These are phyloP conservation scores for Diaporthe longicolla DNA, from an alignment of 2,329 filamentous ascomycete species.

Conservation along the genomic window DNA sequence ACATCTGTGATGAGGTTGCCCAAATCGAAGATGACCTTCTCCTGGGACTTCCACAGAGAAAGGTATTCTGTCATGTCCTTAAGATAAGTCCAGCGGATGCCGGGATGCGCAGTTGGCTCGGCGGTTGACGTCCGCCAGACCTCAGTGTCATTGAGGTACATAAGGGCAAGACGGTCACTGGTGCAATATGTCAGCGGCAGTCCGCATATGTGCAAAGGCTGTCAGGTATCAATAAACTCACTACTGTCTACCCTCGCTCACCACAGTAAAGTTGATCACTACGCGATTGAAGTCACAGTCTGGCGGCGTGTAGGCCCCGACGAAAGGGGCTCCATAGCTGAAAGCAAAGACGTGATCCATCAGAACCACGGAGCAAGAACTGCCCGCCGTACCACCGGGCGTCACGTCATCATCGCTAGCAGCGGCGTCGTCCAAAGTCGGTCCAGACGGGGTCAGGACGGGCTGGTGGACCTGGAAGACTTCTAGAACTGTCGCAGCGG, in stretches of 20 bases:
- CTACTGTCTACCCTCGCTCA: conserved; percentile 79
- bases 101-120: conserved; percentile 75
- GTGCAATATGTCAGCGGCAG: background rate
- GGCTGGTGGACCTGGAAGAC: conserved; percentile 80
- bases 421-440: conserved; percentile 52
- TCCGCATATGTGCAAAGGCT: background rate
- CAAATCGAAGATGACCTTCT: conserved; percentile 85
- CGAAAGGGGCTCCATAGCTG: conserved; percentile 81
- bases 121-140: conserved; percentile 89
- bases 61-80: conserved; percentile 85
- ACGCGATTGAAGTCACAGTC: conserved; percentile 80
- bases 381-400: conserved; percentile 37
- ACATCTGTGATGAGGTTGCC: conserved; percentile 78
- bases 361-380: conserved; percentile 67
- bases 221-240: background rate
- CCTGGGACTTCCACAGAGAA: conserved; percentile 75
- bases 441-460: conserved; percentile 65
- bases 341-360: conserved; percentile 80
- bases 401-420: background rate
- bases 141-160: conserved; percentile 84
- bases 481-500: conserved; percentile 61
- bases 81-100: conserved; percentile 81
- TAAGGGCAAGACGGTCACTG: conserved; percentile 77
- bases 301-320: conserved; percentile 79
- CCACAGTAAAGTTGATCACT: conserved; percentile 81